Evolutionary conservation across 352 stramenopile genomes (phyloP), one percentile per base, ranked within the genome.

Genomic region (Phytophthora foliorum): DNA sequence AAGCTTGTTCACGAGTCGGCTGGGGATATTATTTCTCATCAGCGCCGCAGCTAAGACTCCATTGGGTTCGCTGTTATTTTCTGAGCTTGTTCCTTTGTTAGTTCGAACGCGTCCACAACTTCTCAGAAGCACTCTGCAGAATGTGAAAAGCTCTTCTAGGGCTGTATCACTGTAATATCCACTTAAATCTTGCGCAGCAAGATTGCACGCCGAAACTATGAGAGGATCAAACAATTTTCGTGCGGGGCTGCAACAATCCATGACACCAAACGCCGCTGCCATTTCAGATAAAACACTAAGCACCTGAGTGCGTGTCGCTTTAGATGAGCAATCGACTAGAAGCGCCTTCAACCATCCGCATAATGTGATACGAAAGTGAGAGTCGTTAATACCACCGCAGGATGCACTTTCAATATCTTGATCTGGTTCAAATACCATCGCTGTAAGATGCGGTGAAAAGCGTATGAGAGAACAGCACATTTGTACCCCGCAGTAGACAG

Each of bases 261-360:
- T 29, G 10, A 24, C n/a, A 53, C 69, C 57, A n/a, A 69, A 67
- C 6, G 17, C 24, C 3, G 42, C 57, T 13, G 69, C 63, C 53
- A 74, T 67, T 3, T 77, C 57, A 4, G 64, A 70, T 29, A 77
- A 46, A 31, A 41, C 29, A 5, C 57, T 51, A 39, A 78, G 41
- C 6, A 72, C 49, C 22, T 69, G 61, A 6, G 21, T 32, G 48
- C 71, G 53, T n/a, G 67, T 78, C 2, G 46, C 3, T 57, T 57
- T 67, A 1, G 66, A 75, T 3, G 71, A 48, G 44, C 71, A 78
- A 8, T 75, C 57, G 4, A 78, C 51, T 29, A 78, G 67, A n/a
- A 78, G 41, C 7, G 56, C 31, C 46, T 63, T 57, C 11, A 78
- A 44, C 71, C 71, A 78, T 2, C 36, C 57, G 21, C 14, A 24